These are phyloP conservation scores for Ophiostoma populinum DNA, from an alignment of 2,329 filamentous ascomycete species.

Conservation along the genomic window DNA sequence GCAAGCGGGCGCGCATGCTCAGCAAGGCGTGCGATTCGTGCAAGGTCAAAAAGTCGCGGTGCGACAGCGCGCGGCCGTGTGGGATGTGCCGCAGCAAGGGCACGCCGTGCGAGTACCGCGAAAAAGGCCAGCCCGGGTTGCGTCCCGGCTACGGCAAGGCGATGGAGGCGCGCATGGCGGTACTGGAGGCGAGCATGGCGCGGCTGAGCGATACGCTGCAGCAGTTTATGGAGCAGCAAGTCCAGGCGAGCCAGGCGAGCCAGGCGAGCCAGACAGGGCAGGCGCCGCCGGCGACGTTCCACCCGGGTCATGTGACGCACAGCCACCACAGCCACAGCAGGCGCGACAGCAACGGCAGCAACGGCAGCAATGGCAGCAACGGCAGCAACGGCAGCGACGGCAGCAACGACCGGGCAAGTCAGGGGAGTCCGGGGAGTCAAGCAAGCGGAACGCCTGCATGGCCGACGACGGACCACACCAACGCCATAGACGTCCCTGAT, in stretches of 20 bases:
- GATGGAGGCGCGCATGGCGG: constrained; percentile 6
- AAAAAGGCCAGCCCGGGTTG: constrained; percentile 8
- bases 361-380: background rate
- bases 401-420: too few species aligned
- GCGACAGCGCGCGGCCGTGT: constrained; percentile 9
- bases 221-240: constrained; percentile 4
- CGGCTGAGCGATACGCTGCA: constrained; percentile 6
- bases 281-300: too few species aligned
- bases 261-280: too few species aligned
- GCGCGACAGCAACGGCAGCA: background rate
- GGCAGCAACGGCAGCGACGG: background rate
- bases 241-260: too few species aligned
- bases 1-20: constrained; percentile 2
- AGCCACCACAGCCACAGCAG: too few species aligned
- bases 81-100: constrained; percentile 7
- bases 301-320: too few species aligned
- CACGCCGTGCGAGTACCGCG: constrained; percentile 6
- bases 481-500: too few species aligned
- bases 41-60: constrained; percentile 9
- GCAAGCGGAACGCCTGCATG: too few species aligned
- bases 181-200: constrained; percentile 6
- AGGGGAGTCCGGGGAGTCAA: too few species aligned
- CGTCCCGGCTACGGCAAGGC: constrained; percentile 9
- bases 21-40: constrained; percentile 8
- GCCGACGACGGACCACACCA: too few species aligned